Base-by-base conservation (phyloP, 805 yeast genomes). In the Candida sithepensis region DNA sequence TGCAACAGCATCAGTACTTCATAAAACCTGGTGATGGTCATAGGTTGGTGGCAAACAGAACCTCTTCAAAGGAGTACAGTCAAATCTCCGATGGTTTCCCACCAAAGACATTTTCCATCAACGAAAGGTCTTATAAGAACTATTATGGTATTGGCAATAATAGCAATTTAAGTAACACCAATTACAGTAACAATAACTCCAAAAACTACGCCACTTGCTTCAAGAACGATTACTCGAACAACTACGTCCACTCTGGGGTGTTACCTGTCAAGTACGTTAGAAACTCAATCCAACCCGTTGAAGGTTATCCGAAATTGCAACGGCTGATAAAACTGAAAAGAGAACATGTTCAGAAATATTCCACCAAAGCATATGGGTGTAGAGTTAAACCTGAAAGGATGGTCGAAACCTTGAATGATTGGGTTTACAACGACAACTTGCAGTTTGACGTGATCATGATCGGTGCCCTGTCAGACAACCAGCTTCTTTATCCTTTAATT, bases 361-460 rank as follows among this genome's bases (percentile, higher is more conserved):
- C 88, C 0, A 69, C 79, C 1, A 74, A 71, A 24, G 87, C 95
- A 0, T 85, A 75, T 57, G 96, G 96, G 0, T 72, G 75, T 8
- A 71, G 85, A 40, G 76, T 78, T 2, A 65, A 70, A 14, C 70
- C 77, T 5, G 74, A 75, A 28, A 68, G 77, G 45, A 81, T 89
- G 64, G 71, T 80, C 6, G 75, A 77, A 1, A 74, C 77, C 0
- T 68, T 91, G 48, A 74, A 78, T 48, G 60, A 64, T 19, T 86
- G 96, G 95, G 78, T 81, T 28, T 64, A 67, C 16, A 69, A 70
- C 18, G 79, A 81, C 47, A 73, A 76, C 7, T 59, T 87, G 34
- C 79, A 78, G 50, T 92, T 91, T 65, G 97, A 91, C 62, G 96
- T 89, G 10, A 85, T 92, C 13, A 88, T 92, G 96, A 81, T 91